Percentiles rank a stretch among this genome's conserved stretches.
Conservation (phyloP, 306 rosid species). For the Citrullus amarus region DNA sequence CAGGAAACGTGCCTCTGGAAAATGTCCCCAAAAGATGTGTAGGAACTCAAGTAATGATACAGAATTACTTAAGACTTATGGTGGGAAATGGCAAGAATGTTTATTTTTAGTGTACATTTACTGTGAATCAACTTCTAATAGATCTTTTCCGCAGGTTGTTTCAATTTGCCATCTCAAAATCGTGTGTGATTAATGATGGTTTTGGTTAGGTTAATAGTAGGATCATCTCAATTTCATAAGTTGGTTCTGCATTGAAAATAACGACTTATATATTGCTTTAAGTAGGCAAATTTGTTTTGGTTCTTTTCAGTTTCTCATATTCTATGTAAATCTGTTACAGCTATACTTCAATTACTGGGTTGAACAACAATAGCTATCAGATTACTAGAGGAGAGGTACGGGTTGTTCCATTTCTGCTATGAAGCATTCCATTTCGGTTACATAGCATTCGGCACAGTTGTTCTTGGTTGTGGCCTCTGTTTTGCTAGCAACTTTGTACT, state of each 20-base stretch:
- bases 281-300: background rate
- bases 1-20: background rate
- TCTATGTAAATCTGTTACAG: conserved; percentile 21
- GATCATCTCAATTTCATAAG: background rate
- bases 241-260: background rate
- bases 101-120: background rate
- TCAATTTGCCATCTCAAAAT: background rate
- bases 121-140: background rate
- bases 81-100: background rate
- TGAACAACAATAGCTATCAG: conserved; percentile 90
- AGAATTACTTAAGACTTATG: background rate
- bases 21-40: background rate
- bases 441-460: background rate
- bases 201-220: background rate
- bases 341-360: conserved; percentile 53
- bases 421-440: background rate
- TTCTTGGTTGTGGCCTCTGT: background rate
- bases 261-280: background rate
- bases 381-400: conserved; percentile 77
- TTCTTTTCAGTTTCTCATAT: background rate
- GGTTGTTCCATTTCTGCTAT: background rate
- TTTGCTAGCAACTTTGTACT: background rate
- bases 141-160: background rate
- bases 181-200: background rate
- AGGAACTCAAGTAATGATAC: background rate